Base-by-base conservation (phyloP, 352 stramenopile genomes). In the Globisporangium takayamanum region DNA sequence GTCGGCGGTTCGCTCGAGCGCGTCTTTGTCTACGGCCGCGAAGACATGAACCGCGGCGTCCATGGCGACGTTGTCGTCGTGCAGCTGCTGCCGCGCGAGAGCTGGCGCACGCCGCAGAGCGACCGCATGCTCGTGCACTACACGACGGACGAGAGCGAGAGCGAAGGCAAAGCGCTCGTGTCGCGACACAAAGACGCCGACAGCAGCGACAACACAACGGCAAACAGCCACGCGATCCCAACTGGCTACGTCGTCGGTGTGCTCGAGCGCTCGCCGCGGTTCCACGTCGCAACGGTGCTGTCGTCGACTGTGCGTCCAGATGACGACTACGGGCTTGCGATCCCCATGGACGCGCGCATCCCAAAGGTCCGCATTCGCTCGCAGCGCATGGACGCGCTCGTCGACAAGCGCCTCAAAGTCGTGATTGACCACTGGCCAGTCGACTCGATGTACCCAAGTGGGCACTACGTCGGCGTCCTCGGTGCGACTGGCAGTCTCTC, bases 21-120 rank as follows among this genome's bases (percentile, higher is more conserved):
- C 42, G 76, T 94, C 18, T 90, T 90, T 69, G 66, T 92, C 0
- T 86, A 78, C 58, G 84, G 81, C 28, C 77, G 79, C 26, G 73
- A 85, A 52, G 75, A 95, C 59, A 93, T 98, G 63, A 99, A 99
- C 75, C 88, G 97, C 53, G 97, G 96, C 4, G 77, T 99, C 2
- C 96, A 99, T 68, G 97, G 97, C 28, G 97, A 99, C 76, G 69
- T 96, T 12, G 97, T 99, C 14, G 94, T 89, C 3, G 84, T 99
- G 22, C 74, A 97, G 57, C 67, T 99, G 39, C 72, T 98, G 42
- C 73, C 86, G 0, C 68, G 93, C 30, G 59, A 67, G 10, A 62
- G 89, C 36, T 98, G 92, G 92, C 66, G 84, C 16, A 66, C 54
- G 26, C 87, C 76, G 0, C 69, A 81, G 56, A 91, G 76, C 58